Evolutionary conservation across 2,329 filamentous ascomycete genomes (phyloP).

Genomic region (Ophiosphaerella herpotricha): DNA sequence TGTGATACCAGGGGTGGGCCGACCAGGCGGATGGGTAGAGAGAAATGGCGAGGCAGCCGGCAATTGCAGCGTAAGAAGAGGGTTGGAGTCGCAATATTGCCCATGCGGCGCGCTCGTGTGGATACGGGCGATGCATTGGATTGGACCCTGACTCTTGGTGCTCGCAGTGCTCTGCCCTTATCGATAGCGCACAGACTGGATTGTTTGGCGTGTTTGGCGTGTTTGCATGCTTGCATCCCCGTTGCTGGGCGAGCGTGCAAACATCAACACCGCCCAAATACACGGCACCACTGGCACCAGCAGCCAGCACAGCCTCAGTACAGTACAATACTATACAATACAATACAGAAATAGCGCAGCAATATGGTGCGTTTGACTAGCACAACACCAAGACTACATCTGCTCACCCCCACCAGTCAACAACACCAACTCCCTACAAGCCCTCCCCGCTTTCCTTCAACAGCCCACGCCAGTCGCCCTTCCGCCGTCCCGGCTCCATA

Average conservation of each 20-base stretch:
- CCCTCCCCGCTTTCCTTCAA: conserved; percentile 52
- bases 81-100: neutral
- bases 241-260: conserved; percentile 19
- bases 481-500: conserved; percentile 50
- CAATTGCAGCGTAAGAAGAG: neutral
- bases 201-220: conserved; percentile 14
- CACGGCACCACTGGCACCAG: conserved; percentile 10
- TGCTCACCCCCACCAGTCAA: conserved; percentile 28
- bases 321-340: too few relatives aligned
- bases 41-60: neutral
- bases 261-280: conserved; percentile 29
- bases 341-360: neutral
- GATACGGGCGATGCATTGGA: neutral
- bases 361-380: conserved; percentile 4
- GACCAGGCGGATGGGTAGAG: neutral
- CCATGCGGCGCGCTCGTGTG: conserved; percentile 3
- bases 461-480: conserved; percentile 51
- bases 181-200: conserved; percentile 13
- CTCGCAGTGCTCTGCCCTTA: conserved; percentile 9
- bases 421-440: conserved; percentile 45
- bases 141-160: neutral
- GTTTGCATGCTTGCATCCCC: neutral
- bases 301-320: neutral
- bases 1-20: too few relatives aligned
- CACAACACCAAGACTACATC: neutral